phyloP scores from a whole-genome alignment of 2,329 filamentous ascomycete genomes.

The Cordyceps javanica region DNA sequence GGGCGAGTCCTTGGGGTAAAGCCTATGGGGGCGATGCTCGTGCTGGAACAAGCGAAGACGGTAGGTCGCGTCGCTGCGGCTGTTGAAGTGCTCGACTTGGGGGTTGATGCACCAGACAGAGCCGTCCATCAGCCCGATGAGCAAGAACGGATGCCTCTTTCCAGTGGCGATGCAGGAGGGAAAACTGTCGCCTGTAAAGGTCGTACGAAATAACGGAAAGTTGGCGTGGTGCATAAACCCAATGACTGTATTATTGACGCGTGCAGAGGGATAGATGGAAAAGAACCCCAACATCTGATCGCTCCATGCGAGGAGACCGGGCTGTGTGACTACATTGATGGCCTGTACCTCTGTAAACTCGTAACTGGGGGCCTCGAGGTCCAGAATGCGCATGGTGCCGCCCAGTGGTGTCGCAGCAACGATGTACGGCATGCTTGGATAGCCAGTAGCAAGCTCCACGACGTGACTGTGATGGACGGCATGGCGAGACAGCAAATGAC shows the following conservation, averaged over 20 bases:
- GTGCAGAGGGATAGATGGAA: constrained; percentile 45
- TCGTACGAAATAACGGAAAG: constrained; percentile 46
- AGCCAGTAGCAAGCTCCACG: constrained; percentile 49
- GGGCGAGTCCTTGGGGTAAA: constrained; percentile 24
- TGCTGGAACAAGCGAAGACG: constrained; percentile 44
- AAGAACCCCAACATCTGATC: constrained; percentile 51
- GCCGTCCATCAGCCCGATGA: constrained; percentile 49
- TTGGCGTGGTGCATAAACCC: constrained; percentile 47
- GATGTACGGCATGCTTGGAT: constrained; percentile 50
- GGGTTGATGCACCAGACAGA: constrained; percentile 43
- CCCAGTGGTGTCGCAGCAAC: constrained; percentile 50
- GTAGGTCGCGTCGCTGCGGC: constrained; percentile 26
- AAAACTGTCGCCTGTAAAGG: constrained; percentile 45
- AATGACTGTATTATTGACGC: constrained; percentile 45
- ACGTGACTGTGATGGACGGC: constrained; percentile 48
- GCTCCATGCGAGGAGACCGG: constrained; percentile 47
- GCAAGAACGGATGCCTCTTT: constrained; percentile 44
- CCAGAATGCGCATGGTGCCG: constrained; percentile 46
- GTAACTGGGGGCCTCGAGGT: constrained; percentile 45
- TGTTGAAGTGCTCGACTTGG: constrained; percentile 31
- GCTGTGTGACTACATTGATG: constrained; percentile 45
- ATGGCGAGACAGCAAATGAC: constrained; percentile 42
- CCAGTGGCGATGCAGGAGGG: constrained; percentile 46
- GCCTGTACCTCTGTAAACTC: constrained; percentile 49
- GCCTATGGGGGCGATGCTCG: constrained; percentile 38